Percentiles rank a stretch among this genome's conserved stretches.
Conservation (phyloP, 371 early-diverging fungal genomes). For the Rhizomucor pusillus region DNA sequence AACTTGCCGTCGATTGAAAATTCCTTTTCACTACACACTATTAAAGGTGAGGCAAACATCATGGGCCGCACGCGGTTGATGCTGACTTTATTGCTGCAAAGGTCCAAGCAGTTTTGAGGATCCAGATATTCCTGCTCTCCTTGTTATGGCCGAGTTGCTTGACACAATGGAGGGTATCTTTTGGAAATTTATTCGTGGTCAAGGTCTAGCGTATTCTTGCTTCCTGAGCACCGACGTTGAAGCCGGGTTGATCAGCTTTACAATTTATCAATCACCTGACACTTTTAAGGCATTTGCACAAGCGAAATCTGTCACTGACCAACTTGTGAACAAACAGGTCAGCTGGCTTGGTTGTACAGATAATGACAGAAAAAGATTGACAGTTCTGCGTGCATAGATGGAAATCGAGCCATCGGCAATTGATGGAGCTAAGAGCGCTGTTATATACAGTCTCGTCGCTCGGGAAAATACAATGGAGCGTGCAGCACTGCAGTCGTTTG, state of each 20-base stretch:
- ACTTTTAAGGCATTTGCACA: slow-evolving; percentile 59
- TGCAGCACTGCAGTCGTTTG: slow-evolving; percentile 61
- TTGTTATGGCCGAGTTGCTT: slow-evolving; percentile 61
- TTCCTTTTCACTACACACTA: slow-evolving; percentile 52
- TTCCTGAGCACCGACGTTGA: slow-evolving; percentile 50
- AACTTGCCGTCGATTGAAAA: slow-evolving; percentile 63
- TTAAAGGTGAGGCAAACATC: slow-evolving; percentile 18
- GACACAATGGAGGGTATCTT: slow-evolving; percentile 66
- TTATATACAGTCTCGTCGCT: slow-evolving; percentile 58
- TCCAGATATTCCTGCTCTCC: slow-evolving; percentile 56
- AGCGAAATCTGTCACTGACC: slow-evolving; percentile 54
- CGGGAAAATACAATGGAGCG: slow-evolving; percentile 57
- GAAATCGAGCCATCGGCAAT: slow-evolving; percentile 54
- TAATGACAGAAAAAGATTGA: background rate
- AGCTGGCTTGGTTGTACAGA: background rate
- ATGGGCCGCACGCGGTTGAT: background rate
- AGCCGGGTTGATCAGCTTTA: slow-evolving; percentile 52
- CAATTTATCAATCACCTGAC: slow-evolving; percentile 59
- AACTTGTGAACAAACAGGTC: slow-evolving; percentile 49
- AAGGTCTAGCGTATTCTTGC: slow-evolving; percentile 65
- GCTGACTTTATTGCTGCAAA: slow-evolving; percentile 7
- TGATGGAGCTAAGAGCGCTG: slow-evolving; percentile 67
- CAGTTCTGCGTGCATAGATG: slow-evolving; percentile 22
- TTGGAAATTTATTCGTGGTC: slow-evolving; percentile 69
- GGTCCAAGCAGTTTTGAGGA: slow-evolving; percentile 53